Conservation (phyloP, 208 protist species). For the Leishmania amazonensis region DNA sequence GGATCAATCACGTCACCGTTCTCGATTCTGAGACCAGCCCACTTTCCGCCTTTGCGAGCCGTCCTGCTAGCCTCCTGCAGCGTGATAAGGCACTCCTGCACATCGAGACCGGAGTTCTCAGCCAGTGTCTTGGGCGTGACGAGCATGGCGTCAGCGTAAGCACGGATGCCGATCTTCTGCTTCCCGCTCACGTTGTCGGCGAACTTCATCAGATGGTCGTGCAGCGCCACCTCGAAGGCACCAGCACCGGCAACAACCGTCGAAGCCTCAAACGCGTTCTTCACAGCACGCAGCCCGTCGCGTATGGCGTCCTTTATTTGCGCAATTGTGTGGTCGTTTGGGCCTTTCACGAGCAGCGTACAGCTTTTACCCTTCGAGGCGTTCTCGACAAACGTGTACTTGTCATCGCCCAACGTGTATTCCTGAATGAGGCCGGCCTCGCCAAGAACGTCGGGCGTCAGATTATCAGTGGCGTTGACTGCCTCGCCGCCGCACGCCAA, state of each 20-base stretch:
- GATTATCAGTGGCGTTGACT: slow-evolving; percentile 98
- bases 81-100: slow-evolving; percentile 96
- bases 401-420: slow-evolving; percentile 98
- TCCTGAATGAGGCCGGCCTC: slow-evolving; percentile 98
- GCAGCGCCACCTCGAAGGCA: slow-evolving; percentile 97
- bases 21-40: slow-evolving; percentile 96
- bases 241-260: slow-evolving; percentile 97
- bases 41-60: slow-evolving; percentile 71
- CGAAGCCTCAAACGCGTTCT: slow-evolving; percentile 97
- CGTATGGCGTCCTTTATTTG: slow-evolving; percentile 99
- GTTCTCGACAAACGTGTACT: slow-evolving; percentile 99
- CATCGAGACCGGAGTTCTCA: slow-evolving; percentile 98
- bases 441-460: slow-evolving; percentile 95
- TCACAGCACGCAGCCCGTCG: slow-evolving; percentile 99
- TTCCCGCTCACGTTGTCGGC: slow-evolving; percentile 83
- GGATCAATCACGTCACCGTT: slow-evolving; percentile 97
- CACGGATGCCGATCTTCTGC: slow-evolving; percentile 98
- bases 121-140: slow-evolving; percentile 99
- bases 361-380: slow-evolving; percentile 96
- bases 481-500: slow-evolving; percentile 97
- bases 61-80: slow-evolving; percentile 92
- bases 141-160: slow-evolving; percentile 98
- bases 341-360: slow-evolving; percentile 99
- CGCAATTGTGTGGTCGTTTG: slow-evolving; percentile 99
- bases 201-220: slow-evolving; percentile 94